phyloP scores from a whole-genome alignment of 202 grass and related monocot species.

The Miscanthus sacchariflorus region DNA sequence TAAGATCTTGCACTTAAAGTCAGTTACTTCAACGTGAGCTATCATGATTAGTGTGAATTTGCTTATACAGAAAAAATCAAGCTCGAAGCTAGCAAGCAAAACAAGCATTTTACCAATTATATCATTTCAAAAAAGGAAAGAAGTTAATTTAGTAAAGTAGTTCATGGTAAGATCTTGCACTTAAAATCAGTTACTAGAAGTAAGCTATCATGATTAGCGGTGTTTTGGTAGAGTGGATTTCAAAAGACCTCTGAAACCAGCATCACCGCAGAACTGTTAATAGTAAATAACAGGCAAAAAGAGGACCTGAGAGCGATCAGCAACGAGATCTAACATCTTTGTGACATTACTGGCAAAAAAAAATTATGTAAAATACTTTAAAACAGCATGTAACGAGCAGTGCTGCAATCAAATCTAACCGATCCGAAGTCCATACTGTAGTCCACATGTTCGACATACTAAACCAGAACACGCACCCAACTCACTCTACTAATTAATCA shows the following conservation, averaged over 20 bases:
- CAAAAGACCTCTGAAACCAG: neutral
- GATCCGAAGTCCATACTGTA: neutral
- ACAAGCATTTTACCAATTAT: neutral
- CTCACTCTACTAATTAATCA: neutral
- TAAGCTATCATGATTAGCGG: neutral
- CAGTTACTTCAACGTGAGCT: neutral
- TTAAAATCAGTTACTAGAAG: neutral
- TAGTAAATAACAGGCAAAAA: neutral
- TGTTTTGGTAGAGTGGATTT: neutral
- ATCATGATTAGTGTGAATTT: neutral
- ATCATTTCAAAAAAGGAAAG: neutral
- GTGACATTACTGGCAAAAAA: neutral
- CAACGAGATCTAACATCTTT: neutral
- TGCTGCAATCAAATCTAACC: neutral
- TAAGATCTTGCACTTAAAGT: neutral
- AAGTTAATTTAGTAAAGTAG: neutral
- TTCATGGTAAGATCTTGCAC: neutral
- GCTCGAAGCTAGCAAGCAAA: neutral
- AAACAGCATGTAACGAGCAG: neutral
- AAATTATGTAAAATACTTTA: neutral
- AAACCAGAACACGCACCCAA: constrained; percentile 9
- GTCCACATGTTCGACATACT: neutral
- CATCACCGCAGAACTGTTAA: neutral
- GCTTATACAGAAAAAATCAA: neutral
- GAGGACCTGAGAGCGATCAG: neutral